A percentile compares a stretch with the other conserved stretches of the same genome.
These are phyloP conservation scores for Fusarium sp. DNA, from an alignment of 2,329 filamentous ascomycete species.

Conservation along the genomic window DNA sequence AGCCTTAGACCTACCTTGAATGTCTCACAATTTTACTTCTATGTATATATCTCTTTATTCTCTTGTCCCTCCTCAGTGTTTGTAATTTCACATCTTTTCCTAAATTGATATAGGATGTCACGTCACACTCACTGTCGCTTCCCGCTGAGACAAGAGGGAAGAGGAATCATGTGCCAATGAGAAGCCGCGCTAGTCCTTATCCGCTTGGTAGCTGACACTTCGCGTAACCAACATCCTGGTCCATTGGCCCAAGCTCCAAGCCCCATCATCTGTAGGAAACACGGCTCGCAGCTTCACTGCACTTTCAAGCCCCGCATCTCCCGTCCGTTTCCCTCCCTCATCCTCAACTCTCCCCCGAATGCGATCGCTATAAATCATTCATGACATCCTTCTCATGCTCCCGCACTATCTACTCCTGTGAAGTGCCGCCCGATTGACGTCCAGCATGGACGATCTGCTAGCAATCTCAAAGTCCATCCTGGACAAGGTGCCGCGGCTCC, in stretches of 20 bases:
- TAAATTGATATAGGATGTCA: background rate
- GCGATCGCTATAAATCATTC: background rate
- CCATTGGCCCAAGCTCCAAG: background rate
- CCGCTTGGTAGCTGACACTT: background rate
- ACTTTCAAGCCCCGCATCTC: background rate
- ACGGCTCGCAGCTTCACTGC: background rate
- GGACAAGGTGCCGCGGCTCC: constrained; percentile 33
- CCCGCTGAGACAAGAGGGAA: background rate
- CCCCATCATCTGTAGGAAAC: background rate
- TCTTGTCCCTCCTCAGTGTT: no score
- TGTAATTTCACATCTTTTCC: background rate
- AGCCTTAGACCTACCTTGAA: background rate
- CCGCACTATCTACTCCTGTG: background rate
- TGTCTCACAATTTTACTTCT: no score
- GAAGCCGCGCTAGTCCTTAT: background rate
- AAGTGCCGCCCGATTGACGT: background rate
- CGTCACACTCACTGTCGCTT: background rate
- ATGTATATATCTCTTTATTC: no score
- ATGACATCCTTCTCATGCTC: background rate
- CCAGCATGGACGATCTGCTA: background rate
- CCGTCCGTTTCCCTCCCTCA: background rate
- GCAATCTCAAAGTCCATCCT: background rate
- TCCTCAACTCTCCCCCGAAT: background rate
- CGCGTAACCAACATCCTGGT: background rate
- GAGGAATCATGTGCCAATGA: background rate